Percentiles rank a stretch among this genome's conserved stretches.
These are phyloP conservation scores for Xylaria intraflava DNA, from an alignment of 495 filamentous ascomycete species.

Conservation along the genomic window DNA sequence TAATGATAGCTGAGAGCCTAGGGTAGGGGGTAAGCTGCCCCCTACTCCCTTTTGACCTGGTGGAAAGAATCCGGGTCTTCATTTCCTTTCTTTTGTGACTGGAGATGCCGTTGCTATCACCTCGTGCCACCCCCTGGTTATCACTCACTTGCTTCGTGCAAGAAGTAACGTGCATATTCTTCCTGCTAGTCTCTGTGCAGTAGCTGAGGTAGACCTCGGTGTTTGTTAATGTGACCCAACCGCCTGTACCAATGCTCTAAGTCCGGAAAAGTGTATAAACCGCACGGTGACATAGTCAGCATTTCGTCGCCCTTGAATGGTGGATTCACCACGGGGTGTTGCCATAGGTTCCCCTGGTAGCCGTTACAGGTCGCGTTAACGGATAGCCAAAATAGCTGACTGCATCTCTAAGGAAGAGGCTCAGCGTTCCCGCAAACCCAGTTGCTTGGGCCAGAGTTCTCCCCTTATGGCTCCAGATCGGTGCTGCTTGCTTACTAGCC, in stretches of 20 bases:
- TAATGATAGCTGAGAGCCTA: background rate
- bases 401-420: background rate
- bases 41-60: background rate
- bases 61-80: background rate
- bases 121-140: background rate
- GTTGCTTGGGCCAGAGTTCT: background rate
- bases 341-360: background rate
- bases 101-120: background rate
- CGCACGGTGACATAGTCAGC: too few relatives aligned
- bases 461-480: background rate
- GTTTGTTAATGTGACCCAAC: too few relatives aligned
- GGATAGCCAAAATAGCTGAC: background rate
- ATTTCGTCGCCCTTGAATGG: background rate
- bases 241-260: too few relatives aligned
- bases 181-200: background rate
- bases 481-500: background rate
- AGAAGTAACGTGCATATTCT: background rate
- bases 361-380: background rate
- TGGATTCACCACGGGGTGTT: background rate
- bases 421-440: background rate
- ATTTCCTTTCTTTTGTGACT: background rate
- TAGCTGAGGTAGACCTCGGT: background rate
- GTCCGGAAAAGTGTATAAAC: too few relatives aligned
- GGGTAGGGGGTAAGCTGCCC: background rate
- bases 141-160: background rate